Evolutionary conservation across 148 eudicot genomes (phyloP).

Genomic region (Cornus kousa): DNA sequence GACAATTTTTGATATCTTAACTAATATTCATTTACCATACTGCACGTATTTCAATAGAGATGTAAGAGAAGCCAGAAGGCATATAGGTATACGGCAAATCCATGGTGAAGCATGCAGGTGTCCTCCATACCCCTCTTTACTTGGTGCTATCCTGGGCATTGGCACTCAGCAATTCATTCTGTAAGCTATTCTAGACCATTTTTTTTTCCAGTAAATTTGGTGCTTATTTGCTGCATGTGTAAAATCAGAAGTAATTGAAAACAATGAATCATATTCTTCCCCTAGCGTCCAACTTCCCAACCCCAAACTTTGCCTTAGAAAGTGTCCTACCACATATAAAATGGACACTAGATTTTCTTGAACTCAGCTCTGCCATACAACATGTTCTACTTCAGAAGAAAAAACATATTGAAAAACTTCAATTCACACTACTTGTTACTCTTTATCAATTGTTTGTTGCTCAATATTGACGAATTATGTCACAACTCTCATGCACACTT

Average conservation of each 20-base stretch:
- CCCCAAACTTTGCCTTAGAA: too few species aligned
- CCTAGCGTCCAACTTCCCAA: too few species aligned
- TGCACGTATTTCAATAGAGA: background rate
- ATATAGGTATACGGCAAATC: background rate
- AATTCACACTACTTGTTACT: too few species aligned
- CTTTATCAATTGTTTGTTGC: too few species aligned
- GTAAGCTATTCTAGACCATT: background rate
- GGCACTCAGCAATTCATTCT: background rate
- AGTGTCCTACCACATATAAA: background rate
- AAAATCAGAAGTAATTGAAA: too few species aligned
- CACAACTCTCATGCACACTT: too few species aligned
- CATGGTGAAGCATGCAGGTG: background rate
- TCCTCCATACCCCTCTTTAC: background rate
- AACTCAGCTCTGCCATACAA: background rate
- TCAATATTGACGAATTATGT: too few species aligned
- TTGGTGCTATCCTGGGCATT: background rate
- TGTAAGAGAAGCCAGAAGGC: background rate
- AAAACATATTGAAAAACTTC: too few species aligned
- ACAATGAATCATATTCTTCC: too few species aligned
- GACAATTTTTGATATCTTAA: background rate
- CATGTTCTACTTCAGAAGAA: too few species aligned
- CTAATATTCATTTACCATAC: background rate
- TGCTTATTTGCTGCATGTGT: too few species aligned
- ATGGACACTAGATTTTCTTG: background rate
- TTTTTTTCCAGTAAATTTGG: background rate